These are phyloP conservation scores for Erysiphe pulchra DNA, from an alignment of 2,329 filamentous ascomycete genomes.

Conservation along the genomic window DNA sequence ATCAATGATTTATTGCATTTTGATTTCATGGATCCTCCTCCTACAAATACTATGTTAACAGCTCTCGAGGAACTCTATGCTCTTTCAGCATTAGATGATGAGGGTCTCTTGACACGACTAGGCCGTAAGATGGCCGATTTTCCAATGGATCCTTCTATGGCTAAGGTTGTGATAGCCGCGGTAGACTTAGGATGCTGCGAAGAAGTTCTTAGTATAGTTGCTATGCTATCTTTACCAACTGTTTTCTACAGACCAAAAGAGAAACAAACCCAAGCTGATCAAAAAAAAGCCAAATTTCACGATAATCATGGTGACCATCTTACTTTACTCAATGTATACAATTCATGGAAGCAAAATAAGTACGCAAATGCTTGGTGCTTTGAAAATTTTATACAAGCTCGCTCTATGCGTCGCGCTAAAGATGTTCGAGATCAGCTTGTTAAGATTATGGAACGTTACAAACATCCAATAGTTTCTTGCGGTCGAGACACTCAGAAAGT, in stretches of 20 bases:
- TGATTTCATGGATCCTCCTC: slow-evolving; percentile 96
- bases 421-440: slow-evolving; percentile 82
- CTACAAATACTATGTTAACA: slow-evolving; percentile 92
- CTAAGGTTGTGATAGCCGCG: slow-evolving; percentile 71
- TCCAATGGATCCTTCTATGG: slow-evolving; percentile 82
- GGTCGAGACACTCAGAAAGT: slow-evolving; percentile 71
- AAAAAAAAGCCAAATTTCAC: slow-evolving; percentile 95
- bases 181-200: slow-evolving; percentile 78
- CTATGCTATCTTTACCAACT: slow-evolving; percentile 68
- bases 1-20: slow-evolving; percentile 95
- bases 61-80: slow-evolving; percentile 89
- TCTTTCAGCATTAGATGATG: slow-evolving; percentile 74
- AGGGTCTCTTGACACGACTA: slow-evolving; percentile 73
- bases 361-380: slow-evolving; percentile 82
- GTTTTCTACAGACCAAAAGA: slow-evolving; percentile 94
- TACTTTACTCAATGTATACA: slow-evolving; percentile 88
- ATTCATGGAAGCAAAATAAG: slow-evolving; percentile 72
- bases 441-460: slow-evolving; percentile 82
- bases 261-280: slow-evolving; percentile 85
- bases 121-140: slow-evolving; percentile 97
- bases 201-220: slow-evolving; percentile 80
- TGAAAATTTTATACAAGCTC: slow-evolving; percentile 90
- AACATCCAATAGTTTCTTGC: slow-evolving; percentile 58
- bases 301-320: slow-evolving; percentile 86
- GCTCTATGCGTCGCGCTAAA: slow-evolving; percentile 66